Percentiles rank a stretch among this genome's conserved stretches.
These are phyloP conservation scores for Aspergillus homomorphus DNA, from an alignment of 495 filamentous ascomycete genomes.

Conservation along the genomic window DNA sequence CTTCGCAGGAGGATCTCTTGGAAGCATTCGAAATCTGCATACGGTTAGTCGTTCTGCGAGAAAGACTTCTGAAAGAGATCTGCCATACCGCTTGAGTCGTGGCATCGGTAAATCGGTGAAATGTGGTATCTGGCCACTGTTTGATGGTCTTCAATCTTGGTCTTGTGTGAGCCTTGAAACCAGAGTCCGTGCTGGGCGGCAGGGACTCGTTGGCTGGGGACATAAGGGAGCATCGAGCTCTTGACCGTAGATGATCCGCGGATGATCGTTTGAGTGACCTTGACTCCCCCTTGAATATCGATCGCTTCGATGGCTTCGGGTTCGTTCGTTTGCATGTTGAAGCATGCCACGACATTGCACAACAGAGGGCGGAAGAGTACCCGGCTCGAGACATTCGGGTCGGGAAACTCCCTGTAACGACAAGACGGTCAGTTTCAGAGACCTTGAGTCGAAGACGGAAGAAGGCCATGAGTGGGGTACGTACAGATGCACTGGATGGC, in stretches of 20 bases:
- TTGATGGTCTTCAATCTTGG: not conserved
- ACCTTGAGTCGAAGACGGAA: not conserved
- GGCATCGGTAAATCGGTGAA: constrained; percentile 9
- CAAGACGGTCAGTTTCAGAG: not conserved
- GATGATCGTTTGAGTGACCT: constrained; percentile 2
- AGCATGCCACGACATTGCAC: constrained; percentile 3
- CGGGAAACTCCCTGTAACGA: constrained; percentile 3
- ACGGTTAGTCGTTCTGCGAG: not conserved
- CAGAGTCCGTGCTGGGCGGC: not conserved
- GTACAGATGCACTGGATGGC: constrained; percentile 12
- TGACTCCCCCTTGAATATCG: constrained; percentile 3
- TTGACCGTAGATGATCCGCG: not conserved
- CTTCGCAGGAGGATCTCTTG: constrained; percentile 7
- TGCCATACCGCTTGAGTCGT: constrained; percentile 7
- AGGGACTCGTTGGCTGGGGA: not conserved
- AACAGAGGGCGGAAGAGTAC: not conserved
- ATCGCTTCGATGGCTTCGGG: constrained; percentile 9
- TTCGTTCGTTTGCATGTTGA: not conserved
- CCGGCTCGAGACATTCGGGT: not conserved
- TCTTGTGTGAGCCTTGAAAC: constrained; percentile 11
- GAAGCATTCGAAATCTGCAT: constrained; percentile 12
- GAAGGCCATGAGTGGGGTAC: not conserved
- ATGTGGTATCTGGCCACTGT: not conserved
- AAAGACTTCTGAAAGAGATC: too few species aligned
- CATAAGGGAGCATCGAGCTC: constrained; percentile 10